These are phyloP conservation scores for Paraglomus brasilianum DNA, from an alignment of 192 early-diverging fungal species.

Conservation along the genomic window DNA sequence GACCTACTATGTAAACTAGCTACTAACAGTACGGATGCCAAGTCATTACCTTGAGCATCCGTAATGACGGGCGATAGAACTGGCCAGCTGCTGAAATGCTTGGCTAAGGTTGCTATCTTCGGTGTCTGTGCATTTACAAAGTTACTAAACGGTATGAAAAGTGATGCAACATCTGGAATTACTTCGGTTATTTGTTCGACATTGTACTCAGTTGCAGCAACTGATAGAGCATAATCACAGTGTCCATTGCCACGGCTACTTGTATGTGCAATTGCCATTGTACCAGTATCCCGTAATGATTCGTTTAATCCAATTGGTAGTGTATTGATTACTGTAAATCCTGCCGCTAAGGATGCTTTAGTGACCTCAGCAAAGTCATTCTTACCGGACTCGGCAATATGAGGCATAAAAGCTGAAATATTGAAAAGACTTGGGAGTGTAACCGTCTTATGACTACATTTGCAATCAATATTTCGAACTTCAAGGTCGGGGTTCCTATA, in stretches of 20 bases:
- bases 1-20: slow-evolving; percentile 78
- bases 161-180: slow-evolving; percentile 47
- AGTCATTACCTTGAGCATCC: slow-evolving; percentile 81
- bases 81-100: slow-evolving; percentile 83
- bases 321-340: slow-evolving; percentile 79
- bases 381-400: slow-evolving; percentile 42
- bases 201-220: slow-evolving; percentile 72
- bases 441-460: slow-evolving; percentile 82
- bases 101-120: slow-evolving; percentile 63
- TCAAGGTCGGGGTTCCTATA: slow-evolving; percentile 58
- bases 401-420: slow-evolving; percentile 66
- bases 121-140: slow-evolving; percentile 43
- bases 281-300: slow-evolving; percentile 54
- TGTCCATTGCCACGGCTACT: slow-evolving; percentile 50
- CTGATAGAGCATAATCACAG: slow-evolving; percentile 72
- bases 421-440: slow-evolving; percentile 88
- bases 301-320: slow-evolving; percentile 55
- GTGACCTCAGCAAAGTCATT: slow-evolving; percentile 63
- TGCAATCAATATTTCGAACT: slow-evolving; percentile 84
- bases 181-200: slow-evolving; percentile 42
- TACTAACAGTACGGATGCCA: slow-evolving; percentile 85
- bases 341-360: slow-evolving; percentile 76
- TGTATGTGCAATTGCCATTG: slow-evolving; percentile 51
- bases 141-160: slow-evolving; percentile 63
- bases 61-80: slow-evolving; percentile 70